phyloP scores from a whole-genome alignment of 352 stramenopile species.

The Globisporangium spinosum region DNA sequence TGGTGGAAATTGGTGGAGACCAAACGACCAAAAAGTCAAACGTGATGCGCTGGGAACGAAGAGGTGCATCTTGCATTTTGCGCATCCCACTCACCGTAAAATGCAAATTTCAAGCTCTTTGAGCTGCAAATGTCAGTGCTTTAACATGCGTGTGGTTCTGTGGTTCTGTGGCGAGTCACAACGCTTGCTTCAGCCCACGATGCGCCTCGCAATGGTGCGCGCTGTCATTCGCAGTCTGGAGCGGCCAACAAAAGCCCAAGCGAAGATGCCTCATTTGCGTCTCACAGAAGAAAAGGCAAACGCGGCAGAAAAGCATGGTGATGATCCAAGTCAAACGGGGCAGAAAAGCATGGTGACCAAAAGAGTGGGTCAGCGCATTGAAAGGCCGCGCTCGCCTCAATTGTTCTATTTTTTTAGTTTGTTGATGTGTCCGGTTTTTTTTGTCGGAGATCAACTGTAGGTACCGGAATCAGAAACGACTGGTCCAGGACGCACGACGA shows the following conservation, averaged over 20 bases:
- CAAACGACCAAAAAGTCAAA: not conserved
- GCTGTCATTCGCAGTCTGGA: no score
- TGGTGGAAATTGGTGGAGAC: not conserved
- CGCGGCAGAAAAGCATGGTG: not conserved
- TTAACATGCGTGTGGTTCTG: not conserved
- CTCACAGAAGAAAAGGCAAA: not conserved
- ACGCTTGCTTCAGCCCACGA: no score
- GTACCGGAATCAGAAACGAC: slow-evolving; percentile 11
- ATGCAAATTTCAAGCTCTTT: not conserved
- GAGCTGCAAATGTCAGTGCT: not conserved
- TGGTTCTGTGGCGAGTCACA: no score
- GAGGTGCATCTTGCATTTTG: not conserved
- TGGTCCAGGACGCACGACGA: slow-evolving; percentile 1
- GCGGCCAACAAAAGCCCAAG: no score
- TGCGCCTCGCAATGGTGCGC: no score
- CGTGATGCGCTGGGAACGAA: not conserved
- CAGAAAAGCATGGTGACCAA: not conserved
- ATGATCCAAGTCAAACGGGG: not conserved
- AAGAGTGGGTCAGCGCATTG: not conserved
- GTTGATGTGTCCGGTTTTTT: not conserved
- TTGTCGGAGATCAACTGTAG: not conserved
- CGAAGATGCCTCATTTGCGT: not conserved
- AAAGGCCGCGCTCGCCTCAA: not conserved
- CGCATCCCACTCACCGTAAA: not conserved
- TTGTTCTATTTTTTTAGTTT: not conserved